phyloP scores from a whole-genome alignment of 2,329 filamentous ascomycete species.

The Xylariaceae sp. region DNA sequence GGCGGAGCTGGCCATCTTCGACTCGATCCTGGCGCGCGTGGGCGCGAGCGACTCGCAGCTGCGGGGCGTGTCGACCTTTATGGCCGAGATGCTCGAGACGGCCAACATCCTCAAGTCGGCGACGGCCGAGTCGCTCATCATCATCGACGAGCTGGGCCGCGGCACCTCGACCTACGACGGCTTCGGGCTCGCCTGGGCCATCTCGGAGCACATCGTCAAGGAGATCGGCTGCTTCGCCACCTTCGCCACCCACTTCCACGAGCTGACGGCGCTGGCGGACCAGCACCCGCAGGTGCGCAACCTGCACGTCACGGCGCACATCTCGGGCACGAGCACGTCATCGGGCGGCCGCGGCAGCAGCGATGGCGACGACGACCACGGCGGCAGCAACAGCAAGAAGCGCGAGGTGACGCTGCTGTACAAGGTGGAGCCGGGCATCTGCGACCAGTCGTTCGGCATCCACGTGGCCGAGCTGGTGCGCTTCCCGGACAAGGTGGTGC shows the following conservation, averaged over 20 bases:
- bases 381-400: conserved; percentile 41
- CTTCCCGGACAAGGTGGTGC: conserved; percentile 94
- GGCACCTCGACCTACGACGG: conserved; percentile 98
- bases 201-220: conserved; percentile 92
- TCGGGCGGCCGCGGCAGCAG: conserved; percentile 32
- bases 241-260: conserved; percentile 98
- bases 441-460: conserved; percentile 96
- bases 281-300: conserved; percentile 84
- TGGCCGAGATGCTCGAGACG: conserved; percentile 99
- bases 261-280: conserved; percentile 84
- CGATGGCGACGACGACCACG: conserved; percentile 28
- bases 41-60: conserved; percentile 94
- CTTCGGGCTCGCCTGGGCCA: conserved; percentile 98
- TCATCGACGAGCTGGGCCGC: conserved; percentile 94
- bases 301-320: conserved; percentile 92
- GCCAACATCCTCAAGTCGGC: conserved; percentile 97
- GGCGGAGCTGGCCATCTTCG: conserved; percentile 91
- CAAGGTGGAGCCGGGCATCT: conserved; percentile 91
- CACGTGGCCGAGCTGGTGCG: conserved; percentile 95
- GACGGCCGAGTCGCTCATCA: conserved; percentile 90
- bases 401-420: conserved; percentile 92
- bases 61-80: conserved; percentile 96
- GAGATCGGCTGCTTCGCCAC: conserved; percentile 92
- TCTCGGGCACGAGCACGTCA: conserved; percentile 40
- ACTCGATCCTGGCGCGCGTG: conserved; percentile 91